Conservation (phyloP, 192 early-diverging fungal genomes). For the Paraglomus brasilianum region DNA sequence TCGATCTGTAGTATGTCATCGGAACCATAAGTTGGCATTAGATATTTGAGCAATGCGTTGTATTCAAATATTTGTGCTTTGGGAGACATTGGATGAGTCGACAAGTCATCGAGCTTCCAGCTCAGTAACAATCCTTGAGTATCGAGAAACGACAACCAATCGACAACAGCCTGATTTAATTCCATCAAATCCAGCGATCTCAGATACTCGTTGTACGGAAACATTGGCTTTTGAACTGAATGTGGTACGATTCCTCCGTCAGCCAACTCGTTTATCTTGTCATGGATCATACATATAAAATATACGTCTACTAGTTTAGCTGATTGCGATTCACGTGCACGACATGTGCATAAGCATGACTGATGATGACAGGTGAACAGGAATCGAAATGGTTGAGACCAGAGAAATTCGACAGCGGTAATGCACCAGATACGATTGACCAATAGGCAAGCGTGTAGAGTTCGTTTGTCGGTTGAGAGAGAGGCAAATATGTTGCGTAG, state of each 20-base stretch:
- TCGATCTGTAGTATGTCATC: no score
- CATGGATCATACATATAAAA: slow-evolving; percentile 14
- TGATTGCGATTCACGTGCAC: neutral
- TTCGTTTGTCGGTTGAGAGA: slow-evolving; percentile 12
- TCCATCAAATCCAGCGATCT: slow-evolving; percentile 25
- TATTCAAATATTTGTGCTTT: no score
- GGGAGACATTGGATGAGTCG: neutral
- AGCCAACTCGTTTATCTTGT: no score
- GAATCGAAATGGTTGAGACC: slow-evolving; percentile 23
- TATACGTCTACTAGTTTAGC: slow-evolving; percentile 23
- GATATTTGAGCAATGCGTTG: no score
- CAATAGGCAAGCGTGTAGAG: slow-evolving; percentile 26
- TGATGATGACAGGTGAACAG: neutral
- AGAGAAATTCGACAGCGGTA: slow-evolving; percentile 1
- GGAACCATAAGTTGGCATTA: no score
- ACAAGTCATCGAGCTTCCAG: neutral
- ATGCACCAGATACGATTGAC: slow-evolving; percentile 28
- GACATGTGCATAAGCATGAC: neutral
- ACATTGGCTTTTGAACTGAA: no score
- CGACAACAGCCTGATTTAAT: slow-evolving; percentile 15
- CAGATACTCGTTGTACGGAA: slow-evolving; percentile 13
- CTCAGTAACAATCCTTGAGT: neutral
- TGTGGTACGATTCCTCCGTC: no score
- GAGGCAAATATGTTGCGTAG: slow-evolving; percentile 24
- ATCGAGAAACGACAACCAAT: slow-evolving; percentile 5